A percentile compares a stretch with the other conserved stretches of the same genome.
These are phyloP conservation scores for Gynandropsis gynandra DNA, from an alignment of 345 rosid genomes.

Conservation along the genomic window DNA sequence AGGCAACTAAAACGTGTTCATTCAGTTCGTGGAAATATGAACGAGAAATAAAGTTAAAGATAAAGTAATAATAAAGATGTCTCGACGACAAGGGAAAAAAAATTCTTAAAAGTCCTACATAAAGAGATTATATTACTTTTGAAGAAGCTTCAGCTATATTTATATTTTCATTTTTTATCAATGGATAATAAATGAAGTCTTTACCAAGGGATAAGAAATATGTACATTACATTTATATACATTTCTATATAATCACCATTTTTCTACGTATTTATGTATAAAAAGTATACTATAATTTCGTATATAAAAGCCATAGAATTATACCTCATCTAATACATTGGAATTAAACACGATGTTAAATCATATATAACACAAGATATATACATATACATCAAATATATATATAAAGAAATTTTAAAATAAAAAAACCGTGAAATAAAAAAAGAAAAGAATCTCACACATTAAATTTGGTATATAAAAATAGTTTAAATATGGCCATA, in stretches of 20 bases:
- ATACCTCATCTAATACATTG: constrained; percentile 21
- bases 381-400: constrained; percentile 14
- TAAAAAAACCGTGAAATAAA: background rate
- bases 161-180: too few species aligned
- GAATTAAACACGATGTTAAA: constrained; percentile 16
- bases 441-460: constrained; percentile 19
- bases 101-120: too few species aligned
- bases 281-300: too few species aligned
- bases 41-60: constrained; percentile 20
- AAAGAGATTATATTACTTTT: constrained; percentile 24
- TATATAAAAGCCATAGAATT: constrained; percentile 21
- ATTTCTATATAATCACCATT: too few species aligned
- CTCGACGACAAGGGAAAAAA: too few species aligned
- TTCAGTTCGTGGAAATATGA: constrained; percentile 18
- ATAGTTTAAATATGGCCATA: constrained; percentile 27
- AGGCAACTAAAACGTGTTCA: constrained; percentile 20
- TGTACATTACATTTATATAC: too few species aligned
- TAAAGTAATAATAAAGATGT: constrained; percentile 28
- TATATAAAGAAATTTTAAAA: too few species aligned
- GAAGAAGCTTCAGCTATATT: constrained; percentile 28
- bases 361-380: constrained; percentile 26
- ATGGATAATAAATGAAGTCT: constrained; percentile 31
- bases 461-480: constrained; percentile 20
- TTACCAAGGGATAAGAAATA: constrained; percentile 14
- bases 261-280: too few species aligned